Evolutionary conservation across 179 eudicot genomes (phyloP).

Genomic region (Nepenthes alata): DNA sequence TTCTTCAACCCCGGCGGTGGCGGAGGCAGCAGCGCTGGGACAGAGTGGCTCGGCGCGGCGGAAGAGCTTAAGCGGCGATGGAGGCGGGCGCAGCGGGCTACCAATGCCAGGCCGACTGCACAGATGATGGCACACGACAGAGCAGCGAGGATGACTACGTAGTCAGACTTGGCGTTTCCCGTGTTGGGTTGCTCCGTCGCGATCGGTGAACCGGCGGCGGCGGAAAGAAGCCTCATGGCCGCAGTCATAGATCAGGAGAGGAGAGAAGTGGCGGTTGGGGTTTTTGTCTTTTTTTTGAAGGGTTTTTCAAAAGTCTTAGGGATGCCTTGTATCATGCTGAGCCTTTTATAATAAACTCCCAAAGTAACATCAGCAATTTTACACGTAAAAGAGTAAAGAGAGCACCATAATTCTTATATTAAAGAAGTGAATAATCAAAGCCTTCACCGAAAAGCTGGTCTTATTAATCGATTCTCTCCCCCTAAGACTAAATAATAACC

Average conservation of each 20-base stretch:
- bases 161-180: slow-evolving; percentile 16
- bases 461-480: too few species aligned
- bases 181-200: slow-evolving; percentile 10
- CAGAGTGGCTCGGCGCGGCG: neutral
- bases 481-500: too few species aligned
- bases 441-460: too few species aligned
- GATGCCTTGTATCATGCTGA: neutral
- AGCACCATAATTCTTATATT: too few species aligned
- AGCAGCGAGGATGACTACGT: slow-evolving; percentile 26
- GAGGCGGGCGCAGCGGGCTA: slow-evolving; percentile 22
- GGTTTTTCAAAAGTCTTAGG: slow-evolving; percentile 6
- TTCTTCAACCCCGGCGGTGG: slow-evolving; percentile 28
- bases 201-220: slow-evolving; percentile 10
- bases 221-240: slow-evolving; percentile 19
- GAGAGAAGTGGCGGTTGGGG: neutral
- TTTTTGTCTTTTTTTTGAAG: neutral
- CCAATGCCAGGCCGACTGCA: slow-evolving; percentile 25
- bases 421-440: too few species aligned
- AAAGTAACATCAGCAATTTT: too few species aligned
- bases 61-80: slow-evolving; percentile 4
- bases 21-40: slow-evolving; percentile 9
- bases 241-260: slow-evolving; percentile 10
- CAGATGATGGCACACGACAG: slow-evolving; percentile 29
- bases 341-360: slow-evolving; percentile 15
- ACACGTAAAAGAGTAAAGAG: neutral